phyloP scores from a whole-genome alignment of 371 early-diverging fungal species.

The Circinella minor region DNA sequence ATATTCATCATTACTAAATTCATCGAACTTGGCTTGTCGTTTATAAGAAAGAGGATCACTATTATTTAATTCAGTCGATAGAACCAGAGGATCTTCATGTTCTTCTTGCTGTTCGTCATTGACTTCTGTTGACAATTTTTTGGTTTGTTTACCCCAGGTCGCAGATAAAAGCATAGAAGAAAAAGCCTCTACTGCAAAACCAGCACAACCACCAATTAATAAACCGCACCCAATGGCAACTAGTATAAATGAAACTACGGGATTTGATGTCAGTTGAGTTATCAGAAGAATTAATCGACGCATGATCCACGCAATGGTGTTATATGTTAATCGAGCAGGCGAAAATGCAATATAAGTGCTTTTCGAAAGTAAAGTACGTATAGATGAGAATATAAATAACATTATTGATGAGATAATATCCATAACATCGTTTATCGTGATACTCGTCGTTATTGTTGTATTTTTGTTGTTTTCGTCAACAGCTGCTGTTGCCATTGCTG shows the following conservation, averaged over 20 bases:
- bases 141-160: slow-evolving; percentile 36
- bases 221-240: slow-evolving; percentile 41
- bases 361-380: not conserved
- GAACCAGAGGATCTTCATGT: too few relatives aligned
- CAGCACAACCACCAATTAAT: slow-evolving; percentile 52
- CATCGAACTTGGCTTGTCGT: not conserved
- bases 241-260: slow-evolving; percentile 34
- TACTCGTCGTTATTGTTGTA: too few relatives aligned
- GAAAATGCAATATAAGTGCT: slow-evolving; percentile 4
- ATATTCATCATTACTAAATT: not conserved
- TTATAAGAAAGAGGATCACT: not conserved
- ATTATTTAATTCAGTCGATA: not conserved
- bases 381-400: slow-evolving; percentile 6
- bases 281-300: not conserved
- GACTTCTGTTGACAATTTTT: not conserved
- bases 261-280: slow-evolving; percentile 15
- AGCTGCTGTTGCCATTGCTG: too few relatives aligned
- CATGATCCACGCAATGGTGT: not conserved
- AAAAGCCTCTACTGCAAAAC: slow-evolving; percentile 48
- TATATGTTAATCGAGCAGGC: slow-evolving; percentile 2
- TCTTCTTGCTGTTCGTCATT: too few relatives aligned
- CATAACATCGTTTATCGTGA: not conserved
- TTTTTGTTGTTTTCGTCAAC: too few relatives aligned
- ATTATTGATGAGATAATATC: not conserved
- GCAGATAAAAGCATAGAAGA: slow-evolving; percentile 38